phyloP scores from a whole-genome alignment of 768 basidiomycete genomes.

The Calocybe cyanea region DNA sequence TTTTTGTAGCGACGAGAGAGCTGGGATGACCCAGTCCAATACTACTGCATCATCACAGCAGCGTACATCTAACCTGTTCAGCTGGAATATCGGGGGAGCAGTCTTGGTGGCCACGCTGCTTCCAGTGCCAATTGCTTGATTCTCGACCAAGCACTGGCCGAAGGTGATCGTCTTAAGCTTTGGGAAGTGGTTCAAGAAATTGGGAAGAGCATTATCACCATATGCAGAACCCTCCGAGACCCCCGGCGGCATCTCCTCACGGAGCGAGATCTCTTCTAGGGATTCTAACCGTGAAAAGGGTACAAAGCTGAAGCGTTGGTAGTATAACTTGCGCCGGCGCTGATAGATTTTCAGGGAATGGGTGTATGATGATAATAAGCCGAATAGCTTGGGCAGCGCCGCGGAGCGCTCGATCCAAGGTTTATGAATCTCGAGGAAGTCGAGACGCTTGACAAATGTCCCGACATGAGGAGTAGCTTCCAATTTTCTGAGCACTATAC shows the following conservation, averaged over 20 bases:
- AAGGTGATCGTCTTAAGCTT: slow-evolving; percentile 12
- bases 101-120: neutral
- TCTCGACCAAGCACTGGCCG: slow-evolving; percentile 4
- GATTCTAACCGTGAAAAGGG: slow-evolving; percentile 4
- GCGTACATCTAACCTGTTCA: slow-evolving; percentile 1
- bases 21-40: slow-evolving; percentile 8
- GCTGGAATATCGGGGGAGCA: slow-evolving; percentile 4
- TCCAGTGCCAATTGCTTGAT: neutral
- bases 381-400: neutral
- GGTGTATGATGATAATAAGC: neutral
- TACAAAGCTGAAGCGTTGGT: slow-evolving; percentile 7
- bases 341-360: slow-evolving; percentile 4
- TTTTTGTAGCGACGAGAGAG: slow-evolving; percentile 7
- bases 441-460: slow-evolving; percentile 4
- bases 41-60: slow-evolving; percentile 1
- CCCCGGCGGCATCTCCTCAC: slow-evolving; percentile 3
- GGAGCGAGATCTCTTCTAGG: slow-evolving; percentile 9
- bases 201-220: slow-evolving; percentile 10
- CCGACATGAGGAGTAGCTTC: slow-evolving; percentile 8
- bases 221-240: neutral
- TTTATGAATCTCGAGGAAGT: neutral
- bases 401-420: neutral
- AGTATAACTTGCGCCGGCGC: neutral
- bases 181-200: slow-evolving; percentile 13
- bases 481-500: neutral